phyloP scores from a whole-genome alignment of 441 rosid species.

The Daphne laureola region DNA sequence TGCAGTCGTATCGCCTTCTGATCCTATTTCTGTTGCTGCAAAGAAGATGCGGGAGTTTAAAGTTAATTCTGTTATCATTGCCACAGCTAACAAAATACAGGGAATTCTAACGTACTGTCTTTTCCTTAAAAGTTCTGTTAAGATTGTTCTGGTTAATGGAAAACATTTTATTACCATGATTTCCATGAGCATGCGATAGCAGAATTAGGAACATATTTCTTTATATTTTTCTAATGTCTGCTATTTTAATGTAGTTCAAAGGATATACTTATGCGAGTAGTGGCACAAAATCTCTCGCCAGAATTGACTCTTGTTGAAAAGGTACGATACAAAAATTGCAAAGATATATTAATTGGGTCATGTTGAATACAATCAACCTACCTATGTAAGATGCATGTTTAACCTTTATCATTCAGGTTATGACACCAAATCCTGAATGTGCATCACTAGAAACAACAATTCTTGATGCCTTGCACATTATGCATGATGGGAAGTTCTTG shows the following conservation, averaged over 20 bases:
- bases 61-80: conserved; percentile 64
- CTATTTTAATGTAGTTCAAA: conserved; percentile 54
- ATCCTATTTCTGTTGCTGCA: conserved; percentile 82
- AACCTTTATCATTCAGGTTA: conserved; percentile 40
- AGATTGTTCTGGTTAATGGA: neutral
- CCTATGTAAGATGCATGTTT: neutral
- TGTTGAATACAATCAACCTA: neutral
- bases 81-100: conserved; percentile 53
- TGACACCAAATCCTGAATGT: conserved; percentile 84
- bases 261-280: conserved; percentile 94
- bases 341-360: too few relatives aligned
- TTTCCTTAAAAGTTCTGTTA: conserved; percentile 5
- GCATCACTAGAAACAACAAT: conserved; percentile 67
- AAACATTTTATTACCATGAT: neutral
- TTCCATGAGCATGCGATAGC: conserved; percentile 1
- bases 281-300: conserved; percentile 89
- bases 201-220: conserved; percentile 6
- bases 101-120: conserved; percentile 77
- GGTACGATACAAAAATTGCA: conserved; percentile 24
- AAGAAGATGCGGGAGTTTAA: conserved; percentile 74
- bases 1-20: conserved; percentile 65
- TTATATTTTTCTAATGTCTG: conserved; percentile 7
- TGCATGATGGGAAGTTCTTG: conserved; percentile 89
- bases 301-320: conserved; percentile 80
- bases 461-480: conserved; percentile 78